phyloP scores from a whole-genome alignment of 352 stramenopile genomes.

The Phytophthora idaei region DNA sequence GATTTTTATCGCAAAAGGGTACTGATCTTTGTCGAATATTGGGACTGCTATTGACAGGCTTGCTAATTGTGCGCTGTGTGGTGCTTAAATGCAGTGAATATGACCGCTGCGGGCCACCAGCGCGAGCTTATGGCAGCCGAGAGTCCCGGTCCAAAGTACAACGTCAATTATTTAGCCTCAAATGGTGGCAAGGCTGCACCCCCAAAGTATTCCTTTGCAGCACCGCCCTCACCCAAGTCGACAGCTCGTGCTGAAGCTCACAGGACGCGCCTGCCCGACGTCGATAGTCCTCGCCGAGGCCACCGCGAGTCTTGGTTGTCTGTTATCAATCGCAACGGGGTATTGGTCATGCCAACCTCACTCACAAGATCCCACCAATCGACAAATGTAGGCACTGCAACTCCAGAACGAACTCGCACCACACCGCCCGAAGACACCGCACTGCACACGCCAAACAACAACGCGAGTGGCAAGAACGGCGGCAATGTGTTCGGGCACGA shows the following conservation, averaged over 20 bases:
- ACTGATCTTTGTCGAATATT: not conserved
- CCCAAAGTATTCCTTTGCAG: slow-evolving; percentile 71
- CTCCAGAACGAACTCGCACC: slow-evolving; percentile 16
- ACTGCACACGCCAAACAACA: slow-evolving; percentile 28
- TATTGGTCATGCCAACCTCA: slow-evolving; percentile 72
- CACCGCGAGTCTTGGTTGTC: slow-evolving; percentile 84
- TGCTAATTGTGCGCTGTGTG: not conserved
- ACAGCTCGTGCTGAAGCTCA: slow-evolving; percentile 41
- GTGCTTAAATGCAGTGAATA: slow-evolving; percentile 53
- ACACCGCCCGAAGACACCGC: slow-evolving; percentile 16
- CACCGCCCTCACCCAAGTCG: slow-evolving; percentile 36
- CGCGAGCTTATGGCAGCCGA: slow-evolving; percentile 77
- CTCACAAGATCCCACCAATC: slow-evolving; percentile 33
- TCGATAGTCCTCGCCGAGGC: slow-evolving; percentile 57
- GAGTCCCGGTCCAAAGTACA: slow-evolving; percentile 87
- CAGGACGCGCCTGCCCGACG: slow-evolving; percentile 58
- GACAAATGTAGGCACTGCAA: slow-evolving; percentile 11
- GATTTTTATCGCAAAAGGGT: slow-evolving; percentile 88
- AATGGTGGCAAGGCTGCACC: slow-evolving; percentile 62
- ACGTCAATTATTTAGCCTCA: slow-evolving; percentile 57
- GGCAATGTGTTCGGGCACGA: slow-evolving; percentile 77
- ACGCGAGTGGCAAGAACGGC: slow-evolving; percentile 28
- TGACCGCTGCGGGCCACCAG: slow-evolving; percentile 67
- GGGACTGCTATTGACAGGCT: not conserved
- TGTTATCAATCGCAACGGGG: slow-evolving; percentile 83